Evolutionary conservation across 2,329 filamentous ascomycete genomes (phyloP), one percentile per base, ranked within the genome.

Genomic region (Exophiala dermatitidis): DNA sequence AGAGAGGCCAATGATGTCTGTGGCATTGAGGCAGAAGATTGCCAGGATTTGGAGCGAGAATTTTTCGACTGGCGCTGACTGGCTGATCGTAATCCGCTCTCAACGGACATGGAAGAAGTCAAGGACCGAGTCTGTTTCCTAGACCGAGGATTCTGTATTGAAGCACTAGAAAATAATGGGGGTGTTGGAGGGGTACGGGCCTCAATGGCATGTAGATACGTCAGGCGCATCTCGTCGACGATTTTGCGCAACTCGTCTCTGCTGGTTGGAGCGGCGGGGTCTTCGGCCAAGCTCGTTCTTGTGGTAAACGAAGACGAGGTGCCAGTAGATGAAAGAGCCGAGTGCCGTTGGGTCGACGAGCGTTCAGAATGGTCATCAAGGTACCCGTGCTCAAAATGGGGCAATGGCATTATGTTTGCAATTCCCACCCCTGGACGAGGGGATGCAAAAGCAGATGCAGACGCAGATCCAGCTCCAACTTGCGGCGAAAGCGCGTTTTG

Each of bases 231-330:
- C 19, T 61, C 55, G 37, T 62, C 58, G 19, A 64, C 56, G 32
- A 64, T 61, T 30, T 57, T 58, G 26, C 60, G 55, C n/a, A 64
- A 51, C 29, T 63, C 62, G 7, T 63, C 61, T 50, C 61, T 52
- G 28, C 49, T 56, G 5, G 53, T 55, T 4, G 19, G 19, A 19
- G 19, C 19, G 19, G 32, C 32, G n/a, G 54, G 33, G 2, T 63
- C 62, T 33, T 62, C 61, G 4, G 40, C 55, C 9, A 59, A 28
- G 37, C 60, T 63, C n/a, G 58, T 60, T 8, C 57, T 53, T 4
- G 54, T 54, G 10, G 61, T 62, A 12, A 48, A 56, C 8, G 55
- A 58, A 5, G 62, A 63, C 5, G 58, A 60, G 5, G 48, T 52
- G n/a, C 40, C 56, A 42, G 46, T 56, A 2, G 58, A 62, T 19